Evolutionary conservation across 1,284 basidiomycete genomes (phyloP).

Genomic region (Caloboletus firmus): DNA sequence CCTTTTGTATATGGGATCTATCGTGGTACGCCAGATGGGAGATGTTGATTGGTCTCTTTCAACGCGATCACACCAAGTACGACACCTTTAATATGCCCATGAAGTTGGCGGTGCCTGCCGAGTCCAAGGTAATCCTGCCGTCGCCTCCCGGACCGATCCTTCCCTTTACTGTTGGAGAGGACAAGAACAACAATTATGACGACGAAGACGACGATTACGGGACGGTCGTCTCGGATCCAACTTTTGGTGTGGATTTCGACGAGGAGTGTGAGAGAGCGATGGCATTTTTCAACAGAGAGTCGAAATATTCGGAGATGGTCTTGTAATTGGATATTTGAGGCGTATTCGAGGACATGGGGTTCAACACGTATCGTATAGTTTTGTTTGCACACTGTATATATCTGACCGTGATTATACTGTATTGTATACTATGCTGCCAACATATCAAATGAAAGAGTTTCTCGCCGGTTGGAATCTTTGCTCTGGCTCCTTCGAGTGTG

Average conservation of each 20-base stretch:
- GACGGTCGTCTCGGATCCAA: slow-evolving; percentile 16
- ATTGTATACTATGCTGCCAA: slow-evolving; percentile 7
- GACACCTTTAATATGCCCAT: not conserved
- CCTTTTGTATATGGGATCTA: slow-evolving; percentile 23
- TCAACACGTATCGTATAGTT: slow-evolving; percentile 20
- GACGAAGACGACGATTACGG: slow-evolving; percentile 36
- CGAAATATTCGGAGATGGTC: not conserved
- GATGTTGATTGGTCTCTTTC: slow-evolving; percentile 28
- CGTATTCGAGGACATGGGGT: not conserved
- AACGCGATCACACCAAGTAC: slow-evolving; percentile 11
- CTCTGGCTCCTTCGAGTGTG: slow-evolving; percentile 9
- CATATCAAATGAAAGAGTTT: not conserved
- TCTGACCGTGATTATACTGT: slow-evolving; percentile 16
- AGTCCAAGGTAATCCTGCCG: not conserved
- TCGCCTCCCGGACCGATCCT: slow-evolving; percentile 10
- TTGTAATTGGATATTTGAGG: slow-evolving; percentile 1
- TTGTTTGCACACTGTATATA: slow-evolving; percentile 19
- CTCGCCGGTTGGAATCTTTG: too few species aligned
- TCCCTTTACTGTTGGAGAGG: slow-evolving; percentile 9
- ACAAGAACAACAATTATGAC: slow-evolving; percentile 1
- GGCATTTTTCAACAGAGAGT: slow-evolving; percentile 25
- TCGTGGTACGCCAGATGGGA: slow-evolving; percentile 36
- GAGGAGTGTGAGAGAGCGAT: slow-evolving; percentile 32
- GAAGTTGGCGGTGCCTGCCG: not conserved
- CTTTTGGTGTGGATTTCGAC: slow-evolving; percentile 24